Percentiles rank a stretch among this genome's conserved stretches.
phyloP scores from a whole-genome alignment of 2,329 filamentous ascomycete species.

The Zopfia rhizophila region DNA sequence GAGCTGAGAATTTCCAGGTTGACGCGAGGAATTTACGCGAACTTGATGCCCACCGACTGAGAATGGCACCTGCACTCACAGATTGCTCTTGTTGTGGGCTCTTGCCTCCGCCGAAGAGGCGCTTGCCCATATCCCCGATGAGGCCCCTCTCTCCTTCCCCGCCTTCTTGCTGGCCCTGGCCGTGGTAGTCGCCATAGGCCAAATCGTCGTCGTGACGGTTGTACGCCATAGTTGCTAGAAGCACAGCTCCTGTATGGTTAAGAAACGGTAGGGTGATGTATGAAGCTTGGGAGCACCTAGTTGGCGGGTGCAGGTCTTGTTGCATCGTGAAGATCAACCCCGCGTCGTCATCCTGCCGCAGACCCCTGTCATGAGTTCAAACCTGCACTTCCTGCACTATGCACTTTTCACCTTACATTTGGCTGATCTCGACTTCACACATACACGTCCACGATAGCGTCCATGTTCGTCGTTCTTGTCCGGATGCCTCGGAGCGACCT shows the following conservation, averaged over 20 bases:
- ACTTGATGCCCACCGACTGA: too few relatives aligned
- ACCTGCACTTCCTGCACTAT: too few relatives aligned
- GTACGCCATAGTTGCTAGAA: conserved; percentile 40
- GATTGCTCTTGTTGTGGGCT: conserved; percentile 30
- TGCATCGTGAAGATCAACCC: too few relatives aligned
- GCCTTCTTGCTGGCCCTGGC: conserved; percentile 30
- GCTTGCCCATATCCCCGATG: conserved; percentile 63
- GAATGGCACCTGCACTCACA: too few relatives aligned
- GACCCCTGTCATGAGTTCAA: too few relatives aligned
- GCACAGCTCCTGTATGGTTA: conserved; percentile 20
- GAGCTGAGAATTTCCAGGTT: conserved; percentile 32
- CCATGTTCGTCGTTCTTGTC: too few relatives aligned
- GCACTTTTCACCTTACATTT: too few relatives aligned
- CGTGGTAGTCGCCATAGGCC: conserved; percentile 65
- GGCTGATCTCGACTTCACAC: too few relatives aligned
- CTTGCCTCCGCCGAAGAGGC: conserved; percentile 46
- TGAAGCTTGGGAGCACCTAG: neutral
- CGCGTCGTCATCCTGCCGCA: conserved; percentile 11
- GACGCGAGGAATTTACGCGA: too few relatives aligned
- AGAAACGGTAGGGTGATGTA: conserved; percentile 11
- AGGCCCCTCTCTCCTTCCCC: conserved; percentile 59
- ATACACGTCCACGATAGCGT: too few relatives aligned
- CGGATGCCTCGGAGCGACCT: too few relatives aligned
- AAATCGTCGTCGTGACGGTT: conserved; percentile 60
- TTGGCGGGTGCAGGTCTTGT: neutral